Evolutionary conservation across 192 early-diverging fungal genomes (phyloP), one percentile per base, ranked within the genome.

Genomic region (Powellomyces hirtus): DNA sequence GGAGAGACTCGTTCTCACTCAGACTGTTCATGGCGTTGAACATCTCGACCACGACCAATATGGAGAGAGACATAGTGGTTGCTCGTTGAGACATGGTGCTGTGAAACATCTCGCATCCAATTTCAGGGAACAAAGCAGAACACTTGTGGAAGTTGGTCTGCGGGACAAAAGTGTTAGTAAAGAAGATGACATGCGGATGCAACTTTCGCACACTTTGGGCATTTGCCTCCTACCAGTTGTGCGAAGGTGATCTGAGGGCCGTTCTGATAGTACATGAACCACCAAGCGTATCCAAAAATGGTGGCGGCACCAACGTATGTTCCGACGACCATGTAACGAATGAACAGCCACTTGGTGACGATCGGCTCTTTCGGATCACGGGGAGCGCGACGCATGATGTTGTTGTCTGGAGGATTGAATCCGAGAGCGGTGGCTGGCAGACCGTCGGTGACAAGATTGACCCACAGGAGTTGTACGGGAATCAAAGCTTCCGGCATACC

Each of bases 41-140:
- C 97, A 99, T 98, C 75, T 99, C 96, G 70, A 99, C 96, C 30
- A 91, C 90, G 16, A 98, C 96, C 50, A 99, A 75, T 65, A 99
- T 92, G 27, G 94, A 95, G 55, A 99, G 82, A 50, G 92, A 94
- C 79, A 98, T 91, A 35, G 97, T 96, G 34, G 96, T 96, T 26
- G 97, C 97, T 71, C 89, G 86, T 55, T 87, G 82, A 14, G 94
- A 83, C 78, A 91, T 81, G 13, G 70, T 62, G 73, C 92, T 91
- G 30, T 79, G 78, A 76, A 97, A 97, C 84, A 94, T 93, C 45
- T 90, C 86, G 75, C 95, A 98, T 30, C 94, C 97, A 68, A 98
- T 86, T 65, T 93, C 92, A 62, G 90, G 91, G 81, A 98, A 97
- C 22, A 93, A 75, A 0, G 83, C 73, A 35, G 80, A 73, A 78